A percentile compares a stretch with the other conserved stretches of the same genome.
Evolutionary conservation across 1,284 basidiomycete genomes (phyloP).

Genomic region (Mrakiaceae sp.): DNA sequence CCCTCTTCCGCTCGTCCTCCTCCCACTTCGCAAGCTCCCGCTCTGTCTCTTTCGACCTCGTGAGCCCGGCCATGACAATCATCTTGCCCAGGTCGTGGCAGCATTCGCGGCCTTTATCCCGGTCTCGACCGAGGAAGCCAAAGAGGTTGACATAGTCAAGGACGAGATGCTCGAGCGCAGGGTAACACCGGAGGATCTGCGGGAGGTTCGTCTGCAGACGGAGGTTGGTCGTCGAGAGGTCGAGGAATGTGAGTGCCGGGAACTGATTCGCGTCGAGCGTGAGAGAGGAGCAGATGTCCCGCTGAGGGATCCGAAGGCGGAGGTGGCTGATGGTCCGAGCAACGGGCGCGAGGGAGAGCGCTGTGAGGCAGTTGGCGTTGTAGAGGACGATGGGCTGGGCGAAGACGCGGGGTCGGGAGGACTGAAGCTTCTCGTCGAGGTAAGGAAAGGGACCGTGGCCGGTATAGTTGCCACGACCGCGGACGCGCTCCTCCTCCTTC

Average conservation of each 20-base stretch:
- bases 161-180: slow-evolving; percentile 32
- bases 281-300: slow-evolving; percentile 32
- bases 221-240: slow-evolving; percentile 37
- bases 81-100: slow-evolving; percentile 30
- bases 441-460: slow-evolving; percentile 35
- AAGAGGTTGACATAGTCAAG: slow-evolving; percentile 37
- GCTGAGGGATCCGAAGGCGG: slow-evolving; percentile 31
- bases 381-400: slow-evolving; percentile 39
- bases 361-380: slow-evolving; percentile 33
- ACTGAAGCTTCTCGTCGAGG: slow-evolving; percentile 27
- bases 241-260: slow-evolving; percentile 32
- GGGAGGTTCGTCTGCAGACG: slow-evolving; percentile 31
- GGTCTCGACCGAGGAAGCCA: slow-evolving; percentile 31
- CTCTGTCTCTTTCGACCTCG: slow-evolving; percentile 32
- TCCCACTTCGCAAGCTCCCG: slow-evolving; percentile 29
- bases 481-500: slow-evolving; percentile 18
- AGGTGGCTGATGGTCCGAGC: slow-evolving; percentile 32
- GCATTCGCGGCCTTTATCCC: slow-evolving; percentile 29
- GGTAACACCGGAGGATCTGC: slow-evolving; percentile 26
- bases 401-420: slow-evolving; percentile 31
- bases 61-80: slow-evolving; percentile 28
- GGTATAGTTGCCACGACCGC: slow-evolving; percentile 27
- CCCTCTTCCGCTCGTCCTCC: slow-evolving; percentile 24
- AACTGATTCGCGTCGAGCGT: slow-evolving; percentile 23
- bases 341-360: slow-evolving; percentile 30